Percentiles rank a stretch among this genome's conserved stretches.
Evolutionary conservation across 1,139 yeast species (phyloP).

Genomic region (Protomyces macrosporus): DNA sequence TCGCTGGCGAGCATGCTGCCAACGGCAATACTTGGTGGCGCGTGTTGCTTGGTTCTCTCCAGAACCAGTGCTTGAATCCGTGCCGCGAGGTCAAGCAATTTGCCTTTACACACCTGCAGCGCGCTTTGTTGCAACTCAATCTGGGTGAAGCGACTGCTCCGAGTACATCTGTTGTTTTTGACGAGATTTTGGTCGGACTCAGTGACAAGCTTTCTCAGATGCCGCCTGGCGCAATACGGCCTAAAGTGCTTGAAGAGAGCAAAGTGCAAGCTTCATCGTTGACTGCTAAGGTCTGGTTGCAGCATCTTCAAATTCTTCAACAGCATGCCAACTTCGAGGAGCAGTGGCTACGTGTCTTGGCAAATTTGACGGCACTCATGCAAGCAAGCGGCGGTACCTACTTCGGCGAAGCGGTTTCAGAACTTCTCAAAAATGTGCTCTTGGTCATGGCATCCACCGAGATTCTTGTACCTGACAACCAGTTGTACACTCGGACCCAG

Average conservation of each 20-base stretch:
- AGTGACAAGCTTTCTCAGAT: neutral
- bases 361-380: slow-evolving; percentile 47
- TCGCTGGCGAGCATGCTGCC: neutral
- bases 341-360: slow-evolving; percentile 47
- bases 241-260: neutral
- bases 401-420: slow-evolving; percentile 51
- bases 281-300: slow-evolving; percentile 67
- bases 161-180: neutral
- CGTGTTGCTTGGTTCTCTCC: slow-evolving; percentile 51
- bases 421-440: slow-evolving; percentile 57
- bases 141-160: neutral
- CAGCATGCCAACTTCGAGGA: slow-evolving; percentile 39
- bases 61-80: slow-evolving; percentile 85
- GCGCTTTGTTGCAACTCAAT: slow-evolving; percentile 32
- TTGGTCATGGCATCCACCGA: slow-evolving; percentile 40
- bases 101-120: slow-evolving; percentile 54
- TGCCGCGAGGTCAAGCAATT: slow-evolving; percentile 67
- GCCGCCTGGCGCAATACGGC: neutral
- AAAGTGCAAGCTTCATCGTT: slow-evolving; percentile 63
- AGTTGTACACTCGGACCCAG: neutral
- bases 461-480: slow-evolving; percentile 25
- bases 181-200: neutral
- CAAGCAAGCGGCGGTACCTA: slow-evolving; percentile 36
- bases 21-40: slow-evolving; percentile 29
- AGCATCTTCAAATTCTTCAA: slow-evolving; percentile 47